Percentiles rank a stretch among this genome's conserved stretches.
phyloP scores from a whole-genome alignment of 805 yeast genomes.

The Zygosaccharomyces gambellarensis region DNA sequence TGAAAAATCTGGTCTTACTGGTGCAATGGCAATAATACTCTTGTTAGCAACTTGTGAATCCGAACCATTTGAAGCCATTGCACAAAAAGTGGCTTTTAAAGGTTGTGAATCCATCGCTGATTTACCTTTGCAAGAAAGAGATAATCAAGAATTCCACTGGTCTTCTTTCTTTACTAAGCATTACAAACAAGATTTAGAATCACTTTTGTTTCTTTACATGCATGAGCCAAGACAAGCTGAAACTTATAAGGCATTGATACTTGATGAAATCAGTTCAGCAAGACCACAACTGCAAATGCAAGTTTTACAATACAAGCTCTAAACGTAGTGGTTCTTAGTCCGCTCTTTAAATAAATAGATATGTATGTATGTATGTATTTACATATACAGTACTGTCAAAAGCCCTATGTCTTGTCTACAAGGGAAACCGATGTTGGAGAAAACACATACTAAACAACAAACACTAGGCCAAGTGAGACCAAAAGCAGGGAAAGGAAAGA shows the following conservation, averaged over 20 bases:
- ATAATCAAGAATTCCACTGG: conserved; percentile 25
- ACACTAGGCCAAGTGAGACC: neutral
- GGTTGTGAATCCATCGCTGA: conserved; percentile 25
- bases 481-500: neutral
- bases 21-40: conserved; percentile 27
- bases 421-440: too few relatives aligned
- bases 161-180: conserved; percentile 16
- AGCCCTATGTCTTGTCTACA: too few relatives aligned
- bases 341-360: neutral
- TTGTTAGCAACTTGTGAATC: conserved; percentile 23
- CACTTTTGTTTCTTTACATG: conserved; percentile 21
- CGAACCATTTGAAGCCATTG: conserved; percentile 24
- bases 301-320: conserved; percentile 29
- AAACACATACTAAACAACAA: neutral
- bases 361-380: too few relatives aligned
- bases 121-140: conserved; percentile 21
- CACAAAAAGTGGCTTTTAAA: conserved; percentile 31
- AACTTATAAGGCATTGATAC: conserved; percentile 19
- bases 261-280: conserved; percentile 15
- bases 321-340: neutral
- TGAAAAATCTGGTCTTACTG: conserved; percentile 20
- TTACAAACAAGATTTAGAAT: conserved; percentile 13
- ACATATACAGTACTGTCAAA: too few relatives aligned
- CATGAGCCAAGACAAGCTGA: conserved; percentile 7
- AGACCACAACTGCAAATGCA: conserved; percentile 27